Evolutionary conservation across 2,329 filamentous ascomycete species (phyloP).

Genomic region (Mycosphaerella sp.): DNA sequence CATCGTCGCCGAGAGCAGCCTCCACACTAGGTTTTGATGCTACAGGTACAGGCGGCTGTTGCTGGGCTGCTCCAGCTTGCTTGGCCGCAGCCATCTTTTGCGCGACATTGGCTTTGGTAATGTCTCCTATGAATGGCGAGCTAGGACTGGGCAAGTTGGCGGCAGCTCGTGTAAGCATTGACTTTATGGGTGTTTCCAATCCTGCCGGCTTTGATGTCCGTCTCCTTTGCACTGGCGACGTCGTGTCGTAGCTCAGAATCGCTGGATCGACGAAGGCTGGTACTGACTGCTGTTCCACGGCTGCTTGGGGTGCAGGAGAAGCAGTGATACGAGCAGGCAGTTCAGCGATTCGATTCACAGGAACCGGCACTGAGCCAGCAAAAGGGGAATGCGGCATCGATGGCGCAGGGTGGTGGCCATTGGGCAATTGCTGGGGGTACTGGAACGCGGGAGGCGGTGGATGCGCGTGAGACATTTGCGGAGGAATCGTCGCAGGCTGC

Average conservation of each 20-base stretch:
- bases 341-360: slow-evolving; percentile 18
- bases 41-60: slow-evolving; percentile 7
- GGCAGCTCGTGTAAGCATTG: slow-evolving; percentile 32
- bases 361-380: slow-evolving; percentile 13
- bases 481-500: neutral
- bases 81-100: slow-evolving; percentile 21
- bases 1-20: neutral
- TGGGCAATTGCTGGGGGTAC: slow-evolving; percentile 4
- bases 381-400: slow-evolving; percentile 6
- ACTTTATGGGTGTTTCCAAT: slow-evolving; percentile 41
- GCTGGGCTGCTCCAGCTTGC: slow-evolving; percentile 1
- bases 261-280: slow-evolving; percentile 68
- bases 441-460: slow-evolving; percentile 5
- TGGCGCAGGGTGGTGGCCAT: slow-evolving; percentile 3
- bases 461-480: slow-evolving; percentile 5
- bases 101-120: slow-evolving; percentile 23
- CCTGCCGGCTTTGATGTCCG: slow-evolving; percentile 19
- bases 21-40: slow-evolving; percentile 10
- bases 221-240: slow-evolving; percentile 27
- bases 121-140: slow-evolving; percentile 36
- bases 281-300: slow-evolving; percentile 21
- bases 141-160: slow-evolving; percentile 34
- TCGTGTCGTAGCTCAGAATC: slow-evolving; percentile 60
- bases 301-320: slow-evolving; percentile 1
- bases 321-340: slow-evolving; percentile 18